These are phyloP conservation scores for Helotiales sp. DNA, from an alignment of 2,329 filamentous ascomycete genomes.

Conservation along the genomic window DNA sequence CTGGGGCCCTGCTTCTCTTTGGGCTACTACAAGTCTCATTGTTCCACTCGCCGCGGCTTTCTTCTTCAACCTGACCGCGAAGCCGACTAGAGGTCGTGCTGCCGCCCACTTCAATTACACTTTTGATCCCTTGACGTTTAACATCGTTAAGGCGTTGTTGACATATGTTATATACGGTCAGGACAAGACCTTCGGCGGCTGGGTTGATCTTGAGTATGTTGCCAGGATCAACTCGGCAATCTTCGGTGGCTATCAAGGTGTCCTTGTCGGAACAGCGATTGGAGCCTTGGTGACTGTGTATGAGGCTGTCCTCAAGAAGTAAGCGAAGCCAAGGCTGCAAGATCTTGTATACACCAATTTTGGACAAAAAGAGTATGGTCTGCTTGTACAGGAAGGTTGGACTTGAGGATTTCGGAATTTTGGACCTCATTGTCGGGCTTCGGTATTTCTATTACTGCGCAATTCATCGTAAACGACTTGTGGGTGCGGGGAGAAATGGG, in stretches of 20 bases:
- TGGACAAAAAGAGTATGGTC: background rate
- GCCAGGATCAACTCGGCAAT: conserved; percentile 64
- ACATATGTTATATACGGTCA: conserved; percentile 79
- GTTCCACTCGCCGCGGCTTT: conserved; percentile 75
- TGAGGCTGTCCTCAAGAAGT: conserved; percentile 74
- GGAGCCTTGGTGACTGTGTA: conserved; percentile 71
- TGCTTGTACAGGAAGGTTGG: conserved; percentile 12
- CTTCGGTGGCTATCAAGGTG: conserved; percentile 69
- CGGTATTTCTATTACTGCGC: conserved; percentile 12
- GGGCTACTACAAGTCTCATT: conserved; percentile 70
- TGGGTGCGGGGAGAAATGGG: background rate
- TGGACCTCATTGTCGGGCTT: conserved; percentile 3
- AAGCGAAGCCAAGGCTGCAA: conserved; percentile 20
- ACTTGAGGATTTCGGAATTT: conserved; percentile 2
- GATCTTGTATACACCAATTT: background rate
- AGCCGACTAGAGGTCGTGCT: conserved; percentile 39
- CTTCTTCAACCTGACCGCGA: conserved; percentile 82
- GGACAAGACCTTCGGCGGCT: conserved; percentile 61
- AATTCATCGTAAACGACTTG: conserved; percentile 3
- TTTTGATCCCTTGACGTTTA: conserved; percentile 87
- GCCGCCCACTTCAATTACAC: conserved; percentile 52
- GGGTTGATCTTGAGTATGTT: conserved; percentile 60
- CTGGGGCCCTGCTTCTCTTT: conserved; percentile 80
- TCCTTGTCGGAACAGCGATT: conserved; percentile 68
- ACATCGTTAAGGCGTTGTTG: conserved; percentile 80